These are phyloP conservation scores for Dovyalis caffra DNA, from an alignment of 345 rosid species.

Conservation along the genomic window DNA sequence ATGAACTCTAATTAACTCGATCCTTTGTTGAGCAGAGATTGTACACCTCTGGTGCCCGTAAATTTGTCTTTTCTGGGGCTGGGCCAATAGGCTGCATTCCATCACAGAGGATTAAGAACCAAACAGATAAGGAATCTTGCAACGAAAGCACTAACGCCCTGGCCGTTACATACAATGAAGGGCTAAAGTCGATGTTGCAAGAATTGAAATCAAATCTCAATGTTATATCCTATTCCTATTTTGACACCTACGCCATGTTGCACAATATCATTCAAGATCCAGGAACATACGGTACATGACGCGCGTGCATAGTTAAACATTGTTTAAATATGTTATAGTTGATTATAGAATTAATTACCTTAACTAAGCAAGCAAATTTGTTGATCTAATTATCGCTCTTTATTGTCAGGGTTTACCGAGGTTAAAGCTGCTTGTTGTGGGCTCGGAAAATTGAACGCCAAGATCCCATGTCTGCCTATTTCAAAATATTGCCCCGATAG, in stretches of 20 bases:
- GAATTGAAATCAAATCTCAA: constrained; percentile 38
- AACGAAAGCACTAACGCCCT: constrained; percentile 38
- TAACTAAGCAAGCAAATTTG: neutral
- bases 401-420: constrained; percentile 19
- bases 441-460: constrained; percentile 17
- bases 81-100: constrained; percentile 62
- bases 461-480: constrained; percentile 23
- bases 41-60: constrained; percentile 45
- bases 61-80: constrained; percentile 49
- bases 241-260: constrained; percentile 45
- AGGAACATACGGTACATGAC: constrained; percentile 39
- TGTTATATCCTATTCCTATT: constrained; percentile 49
- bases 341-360: neutral
- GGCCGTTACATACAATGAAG: constrained; percentile 46
- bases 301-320: neutral
- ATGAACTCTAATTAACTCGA: neutral
- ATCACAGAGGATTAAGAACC: constrained; percentile 36
- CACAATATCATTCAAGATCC: constrained; percentile 46
- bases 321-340: too few relatives aligned
- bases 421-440: constrained; percentile 30
- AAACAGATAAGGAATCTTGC: constrained; percentile 39
- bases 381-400: constrained; percentile 47
- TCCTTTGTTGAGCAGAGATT: constrained; percentile 34
- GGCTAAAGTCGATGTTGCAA: constrained; percentile 36
- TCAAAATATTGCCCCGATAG: constrained; percentile 22